phyloP scores from a whole-genome alignment of 2,329 filamentous ascomycete species.

The Fusarium agapanthi region DNA sequence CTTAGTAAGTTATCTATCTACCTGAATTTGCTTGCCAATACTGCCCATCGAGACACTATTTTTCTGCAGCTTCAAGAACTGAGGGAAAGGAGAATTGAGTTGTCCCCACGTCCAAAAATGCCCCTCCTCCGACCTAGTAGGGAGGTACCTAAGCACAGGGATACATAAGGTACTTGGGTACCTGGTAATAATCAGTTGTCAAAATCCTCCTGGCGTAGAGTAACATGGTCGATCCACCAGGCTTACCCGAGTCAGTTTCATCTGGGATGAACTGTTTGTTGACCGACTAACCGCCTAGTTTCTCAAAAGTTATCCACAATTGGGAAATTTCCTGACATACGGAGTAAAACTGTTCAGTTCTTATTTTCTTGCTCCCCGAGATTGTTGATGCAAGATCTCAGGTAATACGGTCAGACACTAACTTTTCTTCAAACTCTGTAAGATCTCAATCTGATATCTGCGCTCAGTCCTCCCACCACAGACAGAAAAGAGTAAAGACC shows the following conservation, averaged over 20 bases:
- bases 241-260: slow-evolving; percentile 24
- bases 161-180: neutral
- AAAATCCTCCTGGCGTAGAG: neutral
- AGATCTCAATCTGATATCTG: slow-evolving; percentile 2
- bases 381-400: neutral
- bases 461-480: slow-evolving; percentile 23
- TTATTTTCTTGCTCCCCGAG: neutral
- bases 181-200: neutral
- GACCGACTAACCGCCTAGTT: slow-evolving; percentile 6
- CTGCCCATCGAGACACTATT: neutral
- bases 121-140: neutral
- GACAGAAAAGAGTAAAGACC: neutral
- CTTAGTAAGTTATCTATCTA: neutral
- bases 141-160: neutral
- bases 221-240: neutral
- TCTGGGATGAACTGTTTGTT: neutral
- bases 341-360: neutral
- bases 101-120: neutral
- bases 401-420: neutral
- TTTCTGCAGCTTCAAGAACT: neutral
- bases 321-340: slow-evolving; percentile 4
- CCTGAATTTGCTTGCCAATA: neutral
- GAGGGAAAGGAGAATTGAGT: neutral
- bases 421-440: neutral
- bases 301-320: slow-evolving; percentile 22